Evolutionary conservation across 352 stramenopile genomes (phyloP).

Genomic region (Phytophthora podocarpi): DNA sequence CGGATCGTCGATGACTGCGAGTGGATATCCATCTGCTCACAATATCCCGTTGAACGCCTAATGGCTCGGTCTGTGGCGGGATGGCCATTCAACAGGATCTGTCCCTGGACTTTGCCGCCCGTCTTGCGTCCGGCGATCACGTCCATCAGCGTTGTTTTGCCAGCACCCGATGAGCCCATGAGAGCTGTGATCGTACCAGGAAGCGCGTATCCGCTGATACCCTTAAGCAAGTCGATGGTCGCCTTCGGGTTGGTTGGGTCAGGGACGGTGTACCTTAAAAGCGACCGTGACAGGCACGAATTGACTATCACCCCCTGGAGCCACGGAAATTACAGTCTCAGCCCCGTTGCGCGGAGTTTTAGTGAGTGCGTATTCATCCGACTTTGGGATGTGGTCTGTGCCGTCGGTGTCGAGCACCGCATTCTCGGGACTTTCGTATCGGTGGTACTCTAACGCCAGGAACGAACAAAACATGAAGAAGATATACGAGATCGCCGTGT

Average conservation of each 20-base stretch:
- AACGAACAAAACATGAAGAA: constrained; percentile 23
- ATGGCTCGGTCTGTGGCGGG: constrained; percentile 14
- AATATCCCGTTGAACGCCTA: constrained; percentile 16
- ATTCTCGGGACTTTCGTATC: constrained; percentile 23
- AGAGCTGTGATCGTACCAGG: constrained; percentile 1
- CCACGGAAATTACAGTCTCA: neutral
- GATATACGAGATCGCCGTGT: constrained; percentile 1
- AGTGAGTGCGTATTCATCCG: constrained; percentile 2
- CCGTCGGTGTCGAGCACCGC: neutral
- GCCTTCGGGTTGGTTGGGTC: constrained; percentile 1
- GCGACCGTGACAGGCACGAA: constrained; percentile 15
- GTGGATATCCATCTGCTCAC: constrained; percentile 24
- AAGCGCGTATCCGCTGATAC: neutral
- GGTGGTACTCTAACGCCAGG: constrained; percentile 16
- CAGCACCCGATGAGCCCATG: constrained; percentile 8
- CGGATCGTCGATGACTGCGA: constrained; percentile 16
- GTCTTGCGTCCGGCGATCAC: constrained; percentile 24
- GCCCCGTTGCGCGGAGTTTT: neutral
- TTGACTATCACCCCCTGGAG: neutral
- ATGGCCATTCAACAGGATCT: constrained; percentile 18
- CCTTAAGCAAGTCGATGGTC: neutral
- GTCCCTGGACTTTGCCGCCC: constrained; percentile 9
- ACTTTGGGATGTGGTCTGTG: neutral
- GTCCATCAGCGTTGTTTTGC: constrained; percentile 26
- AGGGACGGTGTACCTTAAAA: constrained; percentile 21